phyloP scores from a whole-genome alignment of 306 rosid species.

The Begonia fuchsioides region DNA sequence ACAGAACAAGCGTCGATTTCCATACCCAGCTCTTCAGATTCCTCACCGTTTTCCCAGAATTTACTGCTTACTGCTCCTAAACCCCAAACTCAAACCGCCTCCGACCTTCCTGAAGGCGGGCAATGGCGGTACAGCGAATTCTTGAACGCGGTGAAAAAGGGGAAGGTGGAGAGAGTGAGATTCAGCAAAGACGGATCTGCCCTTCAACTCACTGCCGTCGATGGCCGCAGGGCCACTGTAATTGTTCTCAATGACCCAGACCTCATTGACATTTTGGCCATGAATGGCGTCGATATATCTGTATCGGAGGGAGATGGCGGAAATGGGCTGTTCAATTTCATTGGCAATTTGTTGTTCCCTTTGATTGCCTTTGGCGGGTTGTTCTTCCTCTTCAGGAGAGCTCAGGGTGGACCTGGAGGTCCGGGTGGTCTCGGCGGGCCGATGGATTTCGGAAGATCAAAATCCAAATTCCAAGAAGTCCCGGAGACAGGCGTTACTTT shows the following conservation, averaged over 20 bases:
- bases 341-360: conserved; percentile 74
- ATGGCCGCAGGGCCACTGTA: conserved; percentile 83
- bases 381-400: conserved; percentile 73
- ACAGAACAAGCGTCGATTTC: conserved; percentile 37
- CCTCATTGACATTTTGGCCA: conserved; percentile 84
- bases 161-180: conserved; percentile 83
- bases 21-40: conserved; percentile 16
- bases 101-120: conserved; percentile 81
- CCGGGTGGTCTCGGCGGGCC: conserved; percentile 94
- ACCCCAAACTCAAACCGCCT: conserved; percentile 38
- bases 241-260: conserved; percentile 92
- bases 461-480: conserved; percentile 88
- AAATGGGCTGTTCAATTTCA: conserved; percentile 53
- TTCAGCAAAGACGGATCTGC: conserved; percentile 86
- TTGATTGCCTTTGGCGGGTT: conserved; percentile 81
- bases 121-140: conserved; percentile 98
- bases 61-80: conserved; percentile 62
- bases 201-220: conserved; percentile 80
- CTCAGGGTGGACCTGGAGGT: conserved; percentile 84
- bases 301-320: conserved; percentile 79
- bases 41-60: conserved; percentile 59
- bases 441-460: conserved; percentile 83
- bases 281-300: conserved; percentile 90
- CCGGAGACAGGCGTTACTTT: conserved; percentile 88
- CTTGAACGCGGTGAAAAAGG: conserved; percentile 82